These are phyloP conservation scores for Lodderomyces jiufengensis DNA, from an alignment of 1,139 yeast genomes.

Conservation along the genomic window DNA sequence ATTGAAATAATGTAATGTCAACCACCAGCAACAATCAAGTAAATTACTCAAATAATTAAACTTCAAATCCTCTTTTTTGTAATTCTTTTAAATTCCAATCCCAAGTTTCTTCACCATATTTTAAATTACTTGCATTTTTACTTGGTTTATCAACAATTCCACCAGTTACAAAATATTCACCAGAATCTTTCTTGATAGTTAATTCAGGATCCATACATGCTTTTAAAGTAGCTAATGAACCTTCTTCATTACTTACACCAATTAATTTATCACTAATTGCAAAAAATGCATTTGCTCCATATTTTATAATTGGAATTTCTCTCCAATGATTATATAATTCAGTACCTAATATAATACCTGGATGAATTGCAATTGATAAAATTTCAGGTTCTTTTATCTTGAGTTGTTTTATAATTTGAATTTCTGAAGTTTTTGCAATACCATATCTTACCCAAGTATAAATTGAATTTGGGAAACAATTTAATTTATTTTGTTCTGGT, in stretches of 20 bases:
- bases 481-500: conserved; percentile 21
- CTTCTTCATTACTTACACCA: conserved; percentile 35
- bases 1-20: too few relatives aligned
- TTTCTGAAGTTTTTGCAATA: conserved; percentile 30
- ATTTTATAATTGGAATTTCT: conserved; percentile 22
- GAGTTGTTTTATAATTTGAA: conserved; percentile 29
- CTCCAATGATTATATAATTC: conserved; percentile 33
- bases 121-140: conserved; percentile 21
- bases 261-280: conserved; percentile 14
- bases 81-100: conserved; percentile 26
- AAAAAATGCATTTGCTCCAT: conserved; percentile 15
- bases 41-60: too few relatives aligned
- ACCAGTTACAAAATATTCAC: conserved; percentile 33
- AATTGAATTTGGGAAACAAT: conserved; percentile 22
- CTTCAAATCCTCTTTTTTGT: conserved; percentile 19
- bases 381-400: conserved; percentile 30
- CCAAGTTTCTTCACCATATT: conserved; percentile 28
- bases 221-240: conserved; percentile 31
- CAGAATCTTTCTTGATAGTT: conserved; percentile 25
- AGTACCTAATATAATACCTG: conserved; percentile 38
- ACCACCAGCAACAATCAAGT: too few relatives aligned
- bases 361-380: conserved; percentile 35
- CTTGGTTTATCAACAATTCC: conserved; percentile 28
- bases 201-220: conserved; percentile 32
- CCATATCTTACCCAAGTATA: conserved; percentile 37